Conservation (phyloP, 768 basidiomycete species). For the Pleurotus citrinopileatus region DNA sequence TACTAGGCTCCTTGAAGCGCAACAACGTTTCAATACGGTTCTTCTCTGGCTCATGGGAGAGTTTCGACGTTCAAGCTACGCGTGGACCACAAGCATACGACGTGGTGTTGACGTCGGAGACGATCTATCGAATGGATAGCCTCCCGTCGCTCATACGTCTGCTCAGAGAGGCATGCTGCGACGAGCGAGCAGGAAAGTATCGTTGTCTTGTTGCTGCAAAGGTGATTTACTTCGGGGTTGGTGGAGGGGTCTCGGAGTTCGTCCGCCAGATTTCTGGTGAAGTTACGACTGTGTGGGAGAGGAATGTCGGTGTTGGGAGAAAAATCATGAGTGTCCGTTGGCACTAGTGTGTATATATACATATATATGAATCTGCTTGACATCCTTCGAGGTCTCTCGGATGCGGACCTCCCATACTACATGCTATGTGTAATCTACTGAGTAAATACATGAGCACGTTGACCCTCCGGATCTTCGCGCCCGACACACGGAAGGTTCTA, state of each 20-base stretch:
- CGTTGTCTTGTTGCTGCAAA: conserved; percentile 86
- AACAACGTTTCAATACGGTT: conserved; percentile 65
- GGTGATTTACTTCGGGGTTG: conserved; percentile 92
- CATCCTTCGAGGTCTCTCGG: too few species aligned
- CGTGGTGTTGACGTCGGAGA: conserved; percentile 86
- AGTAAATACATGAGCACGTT: too few species aligned
- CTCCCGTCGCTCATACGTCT: conserved; percentile 58
- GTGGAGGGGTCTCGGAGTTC: conserved; percentile 82
- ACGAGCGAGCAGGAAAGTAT: conserved; percentile 14
- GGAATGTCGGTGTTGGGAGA: conserved; percentile 66
- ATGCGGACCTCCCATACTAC: too few species aligned
- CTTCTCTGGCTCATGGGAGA: conserved; percentile 80
- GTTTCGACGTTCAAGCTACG: conserved; percentile 42
- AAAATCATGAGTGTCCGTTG: conserved; percentile 65
- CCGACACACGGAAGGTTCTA: too few species aligned
- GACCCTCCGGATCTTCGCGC: too few species aligned
- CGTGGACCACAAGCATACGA: conserved; percentile 61
- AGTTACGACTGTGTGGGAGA: conserved; percentile 65
- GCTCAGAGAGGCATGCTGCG: conserved; percentile 41
- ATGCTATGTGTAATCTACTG: too few species aligned
- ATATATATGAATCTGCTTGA: too few species aligned
- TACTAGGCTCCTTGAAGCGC: conserved; percentile 52
- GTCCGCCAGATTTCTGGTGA: conserved; percentile 47
- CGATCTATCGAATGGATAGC: conserved; percentile 76
- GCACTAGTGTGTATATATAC: conserved; percentile 19